Percentiles rank a stretch among this genome's conserved stretches.
Evolutionary conservation across 192 early-diverging fungal genomes (phyloP).

Genomic region (Coemansia nantahalensis): DNA sequence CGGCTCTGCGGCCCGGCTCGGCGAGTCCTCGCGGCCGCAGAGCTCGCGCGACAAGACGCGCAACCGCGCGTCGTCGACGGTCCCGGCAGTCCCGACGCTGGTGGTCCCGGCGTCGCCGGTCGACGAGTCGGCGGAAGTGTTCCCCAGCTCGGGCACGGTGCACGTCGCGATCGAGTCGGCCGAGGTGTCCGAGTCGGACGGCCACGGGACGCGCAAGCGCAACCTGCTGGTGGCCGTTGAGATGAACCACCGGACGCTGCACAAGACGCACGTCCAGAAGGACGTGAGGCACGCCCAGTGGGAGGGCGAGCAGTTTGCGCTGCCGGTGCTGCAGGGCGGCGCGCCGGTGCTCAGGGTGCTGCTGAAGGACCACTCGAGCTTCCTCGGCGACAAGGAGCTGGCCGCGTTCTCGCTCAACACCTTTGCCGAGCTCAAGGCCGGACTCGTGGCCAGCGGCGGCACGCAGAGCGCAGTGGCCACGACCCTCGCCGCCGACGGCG

Average conservation of each 20-base stretch:
- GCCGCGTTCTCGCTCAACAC: constrained; percentile 24
- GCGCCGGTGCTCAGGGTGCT: constrained; percentile 21
- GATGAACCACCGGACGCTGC: constrained; percentile 49
- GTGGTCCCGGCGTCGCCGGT: constrained; percentile 24
- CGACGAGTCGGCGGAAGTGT: constrained; percentile 28
- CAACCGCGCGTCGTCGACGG: constrained; percentile 3
- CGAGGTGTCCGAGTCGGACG: constrained; percentile 9
- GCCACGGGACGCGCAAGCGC: constrained; percentile 18
- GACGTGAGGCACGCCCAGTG: constrained; percentile 22
- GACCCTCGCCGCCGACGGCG: constrained; percentile 14
- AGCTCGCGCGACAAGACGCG: background rate
- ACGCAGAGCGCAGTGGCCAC: constrained; percentile 2
- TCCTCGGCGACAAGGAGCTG: constrained; percentile 47
- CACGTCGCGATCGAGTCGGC: constrained; percentile 31
- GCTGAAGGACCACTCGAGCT: constrained; percentile 49
- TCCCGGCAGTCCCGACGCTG: constrained; percentile 8
- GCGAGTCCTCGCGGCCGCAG: constrained; percentile 2
- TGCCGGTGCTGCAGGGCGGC: constrained; percentile 47
- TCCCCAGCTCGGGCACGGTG: constrained; percentile 28
- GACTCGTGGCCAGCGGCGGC: constrained; percentile 24
- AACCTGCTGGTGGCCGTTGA: constrained; percentile 33
- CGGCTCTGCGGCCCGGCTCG: background rate
- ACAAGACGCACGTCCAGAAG: constrained; percentile 49
- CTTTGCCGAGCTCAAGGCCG: constrained; percentile 36
- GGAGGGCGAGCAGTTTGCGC: constrained; percentile 23